Evolutionary conservation across 1,139 yeast genomes (phyloP), one percentile per base, ranked within the genome.

Genomic region (Sugiyamaella sp.): DNA sequence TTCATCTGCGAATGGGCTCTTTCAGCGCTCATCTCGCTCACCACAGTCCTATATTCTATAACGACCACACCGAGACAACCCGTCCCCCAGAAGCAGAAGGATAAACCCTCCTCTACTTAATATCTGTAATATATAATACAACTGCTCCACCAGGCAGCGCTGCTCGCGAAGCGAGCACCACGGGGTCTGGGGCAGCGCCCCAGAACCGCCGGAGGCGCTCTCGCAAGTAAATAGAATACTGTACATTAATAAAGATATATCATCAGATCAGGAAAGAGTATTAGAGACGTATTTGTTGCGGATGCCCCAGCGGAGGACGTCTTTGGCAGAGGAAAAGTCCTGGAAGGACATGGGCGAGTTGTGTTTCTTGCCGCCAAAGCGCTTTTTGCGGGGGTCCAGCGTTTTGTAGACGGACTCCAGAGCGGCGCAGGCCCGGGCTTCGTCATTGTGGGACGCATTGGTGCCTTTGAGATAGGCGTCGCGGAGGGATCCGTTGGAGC

Each of bases 341-440:
- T 61, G 61, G 49, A 60, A 60, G 9, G 57, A 19, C 55, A 57
- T 58, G 29, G 55, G 56, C 2, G 55, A 53, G 22, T 54, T 57
- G n/a, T 51, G 46, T 35, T 57, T 56, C 46, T 55, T 60, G 27
- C 58, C 55, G 5, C 58, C 62, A 12, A 64, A 58, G 42, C 63
- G 52, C 53, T 61, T 70, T 49, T 65, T 66, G 22, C 68, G 60
- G 3, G 77, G 77, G 51, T 73, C 75, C 38, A 74, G 62, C 44
- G 67, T 57, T 17, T 64, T 60, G 54, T 69, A 63, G 17, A 72
- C 60, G 16, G 61, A 55, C 32, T 67, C 63, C 35, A 73, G 57
- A 8, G 57, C 46, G 42, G 58, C 60, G 56, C 61, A 66, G 3
- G 67, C 64, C 2, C 61, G 56, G 9, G 64, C 64, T 37, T 66